These are phyloP conservation scores for Dioscorea alata DNA, from an alignment of 106 monocot species.

Conservation along the genomic window DNA sequence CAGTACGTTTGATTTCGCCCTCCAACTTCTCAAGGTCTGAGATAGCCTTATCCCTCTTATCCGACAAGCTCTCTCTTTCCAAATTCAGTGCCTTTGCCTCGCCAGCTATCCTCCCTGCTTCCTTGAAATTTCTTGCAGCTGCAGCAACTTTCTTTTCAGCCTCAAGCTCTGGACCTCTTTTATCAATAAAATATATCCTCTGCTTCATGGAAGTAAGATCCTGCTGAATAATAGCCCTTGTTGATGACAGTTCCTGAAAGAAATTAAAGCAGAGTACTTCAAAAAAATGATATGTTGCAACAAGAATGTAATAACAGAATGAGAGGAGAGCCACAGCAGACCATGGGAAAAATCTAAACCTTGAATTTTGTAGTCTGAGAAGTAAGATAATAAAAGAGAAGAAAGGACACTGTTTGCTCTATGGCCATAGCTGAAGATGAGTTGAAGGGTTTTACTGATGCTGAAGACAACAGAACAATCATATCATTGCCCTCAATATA, in stretches of 20 bases:
- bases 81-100: slow-evolving; percentile 70
- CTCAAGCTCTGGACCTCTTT: slow-evolving; percentile 87
- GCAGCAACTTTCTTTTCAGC: slow-evolving; percentile 97
- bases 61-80: slow-evolving; percentile 64
- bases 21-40: slow-evolving; percentile 55
- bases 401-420: no score
- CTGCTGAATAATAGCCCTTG: slow-evolving; percentile 57
- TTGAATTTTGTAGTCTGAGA: no score
- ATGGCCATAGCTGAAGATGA: no score
- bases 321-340: no score
- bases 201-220: slow-evolving; percentile 61
- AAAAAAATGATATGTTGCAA: no score
- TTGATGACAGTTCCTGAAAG: slow-evolving; percentile 70
- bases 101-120: slow-evolving; percentile 76
- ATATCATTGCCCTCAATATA: no score
- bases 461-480: no score
- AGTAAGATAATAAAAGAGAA: no score
- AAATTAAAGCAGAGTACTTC: neutral
- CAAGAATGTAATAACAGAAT: no score
- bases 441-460: no score
- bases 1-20: slow-evolving; percentile 37
- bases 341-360: no score
- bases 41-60: slow-evolving; percentile 35
- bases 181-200: slow-evolving; percentile 77
- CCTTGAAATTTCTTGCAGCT: slow-evolving; percentile 91